Conservation (phyloP, 495 filamentous ascomycete genomes). For the Tuber calosporum region DNA sequence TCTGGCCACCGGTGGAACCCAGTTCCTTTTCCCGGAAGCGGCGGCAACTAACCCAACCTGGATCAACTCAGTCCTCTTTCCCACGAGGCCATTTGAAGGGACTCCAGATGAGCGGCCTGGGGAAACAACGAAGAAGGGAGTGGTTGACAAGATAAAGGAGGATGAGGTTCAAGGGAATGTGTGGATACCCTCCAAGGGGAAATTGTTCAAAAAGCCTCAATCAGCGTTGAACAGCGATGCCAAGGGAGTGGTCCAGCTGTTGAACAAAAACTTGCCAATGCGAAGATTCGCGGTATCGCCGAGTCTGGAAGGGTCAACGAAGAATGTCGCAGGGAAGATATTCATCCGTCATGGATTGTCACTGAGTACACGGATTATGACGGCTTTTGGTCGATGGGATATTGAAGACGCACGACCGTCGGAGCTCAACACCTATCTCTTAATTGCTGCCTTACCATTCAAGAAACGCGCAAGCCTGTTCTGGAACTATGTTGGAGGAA, state of each 20-base stretch:
- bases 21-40: constrained; percentile 29
- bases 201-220: constrained; percentile 25
- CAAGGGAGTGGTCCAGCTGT: constrained; percentile 9
- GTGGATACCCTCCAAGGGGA: constrained; percentile 19
- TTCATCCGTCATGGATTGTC: constrained; percentile 28
- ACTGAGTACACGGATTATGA: constrained; percentile 14
- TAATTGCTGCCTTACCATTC: constrained; percentile 21
- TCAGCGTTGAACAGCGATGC: constrained; percentile 14
- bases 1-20: constrained; percentile 22
- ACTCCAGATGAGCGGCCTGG: not conserved
- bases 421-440: constrained; percentile 21
- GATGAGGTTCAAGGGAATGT: constrained; percentile 9
- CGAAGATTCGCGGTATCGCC: constrained; percentile 25
- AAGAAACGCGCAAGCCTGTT: constrained; percentile 21
- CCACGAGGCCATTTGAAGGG: constrained; percentile 14
- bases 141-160: constrained; percentile 21
- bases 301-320: not conserved
- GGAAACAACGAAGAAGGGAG: constrained; percentile 7
- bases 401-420: constrained; percentile 9
- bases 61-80: constrained; percentile 21
- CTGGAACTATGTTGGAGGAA: constrained; percentile 22
- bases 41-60: constrained; percentile 13
- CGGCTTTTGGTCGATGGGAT: constrained; percentile 17
- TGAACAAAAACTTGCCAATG: constrained; percentile 27
- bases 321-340: constrained; percentile 26